Conservation (phyloP, 83 land plant species). For the Thuja plicata region DNA sequence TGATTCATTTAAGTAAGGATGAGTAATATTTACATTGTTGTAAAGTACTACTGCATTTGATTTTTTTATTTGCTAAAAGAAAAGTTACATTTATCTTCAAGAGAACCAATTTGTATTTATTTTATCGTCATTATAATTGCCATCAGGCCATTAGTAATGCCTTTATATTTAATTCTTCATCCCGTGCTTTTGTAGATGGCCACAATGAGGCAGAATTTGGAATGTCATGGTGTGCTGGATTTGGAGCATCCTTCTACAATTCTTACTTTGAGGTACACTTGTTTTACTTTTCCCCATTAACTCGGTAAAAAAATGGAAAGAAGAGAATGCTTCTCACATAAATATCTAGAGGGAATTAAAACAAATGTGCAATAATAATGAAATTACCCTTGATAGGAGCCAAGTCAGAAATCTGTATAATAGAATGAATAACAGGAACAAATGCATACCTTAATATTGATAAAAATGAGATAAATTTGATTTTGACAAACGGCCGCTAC, state of each 20-base stretch:
- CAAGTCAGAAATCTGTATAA: no score
- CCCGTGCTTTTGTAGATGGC: conserved; percentile 64
- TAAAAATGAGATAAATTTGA: no score
- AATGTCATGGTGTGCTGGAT: conserved; percentile 99
- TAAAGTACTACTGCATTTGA: not conserved
- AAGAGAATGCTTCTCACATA: no score
- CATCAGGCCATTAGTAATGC: not conserved
- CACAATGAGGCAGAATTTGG: conserved; percentile 99
- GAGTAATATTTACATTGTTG: not conserved
- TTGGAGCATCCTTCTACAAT: conserved; percentile 81
- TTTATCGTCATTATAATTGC: not conserved
- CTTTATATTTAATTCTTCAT: not conserved
- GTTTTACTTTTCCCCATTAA: not conserved
- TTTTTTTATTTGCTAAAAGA: not conserved
- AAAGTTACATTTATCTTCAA: not conserved
- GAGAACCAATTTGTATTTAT: not conserved
- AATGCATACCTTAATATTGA: no score
- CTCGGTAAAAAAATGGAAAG: not conserved
- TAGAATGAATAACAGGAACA: no score
- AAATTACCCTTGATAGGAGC: no score
- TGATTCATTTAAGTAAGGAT: not conserved
- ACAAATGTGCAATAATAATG: no score
- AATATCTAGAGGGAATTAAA: no score
- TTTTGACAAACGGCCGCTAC: no score
- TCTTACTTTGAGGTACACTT: conserved; percentile 86